Base-by-base conservation (phyloP, 2,329 filamentous ascomycete species). In the Penicillium expansum region DNA sequence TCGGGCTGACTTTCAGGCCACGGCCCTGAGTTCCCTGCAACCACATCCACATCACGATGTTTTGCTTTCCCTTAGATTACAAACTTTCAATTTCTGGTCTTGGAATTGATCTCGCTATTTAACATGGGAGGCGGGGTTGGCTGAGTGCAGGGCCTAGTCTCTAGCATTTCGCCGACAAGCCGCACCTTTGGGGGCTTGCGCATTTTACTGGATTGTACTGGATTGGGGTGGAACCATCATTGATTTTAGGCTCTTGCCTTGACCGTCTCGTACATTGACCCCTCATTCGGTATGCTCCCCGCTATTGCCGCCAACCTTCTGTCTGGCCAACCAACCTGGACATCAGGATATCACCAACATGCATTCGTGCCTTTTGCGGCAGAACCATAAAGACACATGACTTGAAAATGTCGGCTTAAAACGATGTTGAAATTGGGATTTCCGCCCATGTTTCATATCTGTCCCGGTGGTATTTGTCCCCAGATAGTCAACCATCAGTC, bases 401-500 rank as follows among this genome's bases (percentile, higher is more conserved):
- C 30, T 41, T 27, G n/a, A 13, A 41, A 37, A 22, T 8, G 7
- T 39, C 22, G 29, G 16, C 18, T 35, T 39, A 38, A 35, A 24
- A 11, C 20, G 14, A 41, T 14, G 2, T 52, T 16, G 10, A 10
- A n/a, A 45, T 43, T 22, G 5, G 33, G n/a, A 22, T 33, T 30
- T 39, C 33, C 24, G 48, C 32, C 18, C 41, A 16, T 33, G 24
- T 32, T 61, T 48, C 55, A 47, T 56, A 7, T 35, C 49, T 44
- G 14, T 47, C 18, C 27, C 44, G 41, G 43, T 55, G 53, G 58
- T 49, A 55, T 48, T 32, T 58, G 37, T 37, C 35, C 30, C 42
- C 44, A 29, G 53, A 57, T 59, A 47, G 42, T 52, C 45, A 53
- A n/a, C n/a, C 13, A 24, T 29, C 38, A 49, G 49, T 60, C 51